These are phyloP conservation scores for Myotisia sp. DNA, from an alignment of 2,329 filamentous ascomycete species.

Conservation along the genomic window DNA sequence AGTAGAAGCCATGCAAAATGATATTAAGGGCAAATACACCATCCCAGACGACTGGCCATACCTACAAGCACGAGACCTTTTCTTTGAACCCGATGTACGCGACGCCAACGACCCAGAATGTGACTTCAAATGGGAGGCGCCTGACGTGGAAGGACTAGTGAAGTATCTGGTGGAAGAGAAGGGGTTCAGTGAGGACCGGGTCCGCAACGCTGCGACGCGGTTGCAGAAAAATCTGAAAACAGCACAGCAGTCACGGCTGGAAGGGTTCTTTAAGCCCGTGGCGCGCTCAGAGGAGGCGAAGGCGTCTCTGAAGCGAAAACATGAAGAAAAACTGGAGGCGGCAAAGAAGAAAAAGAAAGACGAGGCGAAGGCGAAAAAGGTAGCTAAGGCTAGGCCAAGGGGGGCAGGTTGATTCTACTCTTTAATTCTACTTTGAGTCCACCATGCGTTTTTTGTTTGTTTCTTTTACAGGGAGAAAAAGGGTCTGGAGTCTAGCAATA, in stretches of 20 bases:
- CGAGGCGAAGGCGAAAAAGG: constrained; percentile 90
- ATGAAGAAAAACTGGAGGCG: constrained; percentile 79
- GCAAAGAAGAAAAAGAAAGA: constrained; percentile 93
- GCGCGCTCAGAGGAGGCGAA: constrained; percentile 81
- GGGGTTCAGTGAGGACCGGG: constrained; percentile 90
- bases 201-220: constrained; percentile 61
- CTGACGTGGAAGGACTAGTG: constrained; percentile 78
- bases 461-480: too few species aligned
- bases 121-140: constrained; percentile 96
- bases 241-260: constrained; percentile 76
- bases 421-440: not conserved
- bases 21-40: constrained; percentile 63
- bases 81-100: constrained; percentile 81
- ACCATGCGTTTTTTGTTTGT: too few species aligned
- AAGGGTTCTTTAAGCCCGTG: constrained; percentile 92
- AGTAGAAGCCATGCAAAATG: constrained; percentile 62
- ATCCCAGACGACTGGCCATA: constrained; percentile 97
- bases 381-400: constrained; percentile 72
- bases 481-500: too few species aligned
- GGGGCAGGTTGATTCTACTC: constrained; percentile 35
- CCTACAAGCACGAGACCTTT: constrained; percentile 77
- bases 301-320: constrained; percentile 74
- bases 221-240: constrained; percentile 84
- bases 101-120: constrained; percentile 70
- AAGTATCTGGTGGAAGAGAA: constrained; percentile 87